Conservation (phyloP, 768 basidiomycete genomes). For the Kwoniella botswanensis region DNA sequence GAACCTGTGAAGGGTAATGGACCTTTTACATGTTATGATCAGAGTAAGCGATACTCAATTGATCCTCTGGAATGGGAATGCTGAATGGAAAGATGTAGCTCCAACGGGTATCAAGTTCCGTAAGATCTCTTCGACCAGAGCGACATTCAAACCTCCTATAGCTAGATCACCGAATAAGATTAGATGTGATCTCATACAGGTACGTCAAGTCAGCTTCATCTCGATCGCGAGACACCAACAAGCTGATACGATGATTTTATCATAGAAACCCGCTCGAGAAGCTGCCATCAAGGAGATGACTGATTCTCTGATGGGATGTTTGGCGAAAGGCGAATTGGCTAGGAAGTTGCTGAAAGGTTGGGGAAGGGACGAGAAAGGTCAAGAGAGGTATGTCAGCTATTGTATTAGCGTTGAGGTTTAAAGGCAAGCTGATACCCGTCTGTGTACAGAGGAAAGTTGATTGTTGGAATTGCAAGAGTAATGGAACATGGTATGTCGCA, state of each 20-base stretch:
- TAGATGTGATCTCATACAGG: slow-evolving; percentile 24
- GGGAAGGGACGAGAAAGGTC: slow-evolving; percentile 24
- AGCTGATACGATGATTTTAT: slow-evolving; percentile 3
- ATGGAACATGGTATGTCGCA: slow-evolving; percentile 21
- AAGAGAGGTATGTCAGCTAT: background rate
- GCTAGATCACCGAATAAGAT: slow-evolving; percentile 19
- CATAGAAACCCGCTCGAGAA: slow-evolving; percentile 19
- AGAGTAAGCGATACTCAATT: slow-evolving; percentile 19
- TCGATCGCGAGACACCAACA: background rate
- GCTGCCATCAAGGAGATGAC: slow-evolving; percentile 16
- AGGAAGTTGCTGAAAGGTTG: slow-evolving; percentile 12
- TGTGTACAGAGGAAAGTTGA: slow-evolving; percentile 4
- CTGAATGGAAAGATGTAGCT: background rate
- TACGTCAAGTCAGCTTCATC: background rate
- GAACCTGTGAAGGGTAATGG: slow-evolving; percentile 33
- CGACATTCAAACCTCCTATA: slow-evolving; percentile 21
- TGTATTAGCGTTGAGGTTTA: background rate
- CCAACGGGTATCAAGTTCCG: slow-evolving; percentile 13
- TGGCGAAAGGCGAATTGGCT: slow-evolving; percentile 22
- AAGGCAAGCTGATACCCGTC: background rate
- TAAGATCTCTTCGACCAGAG: slow-evolving; percentile 13
- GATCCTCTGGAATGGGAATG: background rate
- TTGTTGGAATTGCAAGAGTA: background rate
- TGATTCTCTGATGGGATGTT: slow-evolving; percentile 16
- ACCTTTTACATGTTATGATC: slow-evolving; percentile 35